Conservation (phyloP, 202 grass and related monocot genomes). For the Hordeum pubiflorum region DNA sequence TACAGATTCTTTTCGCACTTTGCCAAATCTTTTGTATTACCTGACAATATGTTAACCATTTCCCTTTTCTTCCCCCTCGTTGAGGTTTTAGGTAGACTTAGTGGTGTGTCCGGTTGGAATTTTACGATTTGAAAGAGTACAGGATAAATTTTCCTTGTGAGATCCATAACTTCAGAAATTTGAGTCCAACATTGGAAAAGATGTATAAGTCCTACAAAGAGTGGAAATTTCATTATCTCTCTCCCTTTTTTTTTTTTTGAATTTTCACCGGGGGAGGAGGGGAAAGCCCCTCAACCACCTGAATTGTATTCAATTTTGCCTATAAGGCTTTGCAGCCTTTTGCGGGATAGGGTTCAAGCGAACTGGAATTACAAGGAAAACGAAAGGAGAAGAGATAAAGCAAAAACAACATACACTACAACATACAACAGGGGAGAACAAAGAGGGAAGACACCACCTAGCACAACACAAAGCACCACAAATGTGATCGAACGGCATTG, state of each 20-base stretch:
- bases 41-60: constrained; percentile 35
- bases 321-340: too few species aligned
- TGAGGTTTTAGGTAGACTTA: constrained; percentile 30
- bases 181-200: not conserved
- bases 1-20: constrained; percentile 37
- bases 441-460: too few species aligned
- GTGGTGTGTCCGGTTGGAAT: constrained; percentile 5
- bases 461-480: too few species aligned
- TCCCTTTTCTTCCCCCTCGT: constrained; percentile 19
- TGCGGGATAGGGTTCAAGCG: too few species aligned
- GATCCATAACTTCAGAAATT: not conserved
- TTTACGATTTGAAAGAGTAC: constrained; percentile 18
- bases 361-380: too few species aligned
- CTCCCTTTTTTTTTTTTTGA: not conserved
- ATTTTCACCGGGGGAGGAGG: too few species aligned
- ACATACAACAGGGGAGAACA: too few species aligned
- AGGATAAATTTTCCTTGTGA: not conserved
- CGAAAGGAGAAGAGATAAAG: too few species aligned
- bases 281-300: too few species aligned
- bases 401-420: too few species aligned
- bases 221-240: not conserved
- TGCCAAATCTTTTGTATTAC: constrained; percentile 36
- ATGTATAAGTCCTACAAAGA: not conserved
- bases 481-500: too few species aligned
- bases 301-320: too few species aligned